Conservation (phyloP, 2,329 filamentous ascomycete genomes). For the Xylaria sp. region DNA sequence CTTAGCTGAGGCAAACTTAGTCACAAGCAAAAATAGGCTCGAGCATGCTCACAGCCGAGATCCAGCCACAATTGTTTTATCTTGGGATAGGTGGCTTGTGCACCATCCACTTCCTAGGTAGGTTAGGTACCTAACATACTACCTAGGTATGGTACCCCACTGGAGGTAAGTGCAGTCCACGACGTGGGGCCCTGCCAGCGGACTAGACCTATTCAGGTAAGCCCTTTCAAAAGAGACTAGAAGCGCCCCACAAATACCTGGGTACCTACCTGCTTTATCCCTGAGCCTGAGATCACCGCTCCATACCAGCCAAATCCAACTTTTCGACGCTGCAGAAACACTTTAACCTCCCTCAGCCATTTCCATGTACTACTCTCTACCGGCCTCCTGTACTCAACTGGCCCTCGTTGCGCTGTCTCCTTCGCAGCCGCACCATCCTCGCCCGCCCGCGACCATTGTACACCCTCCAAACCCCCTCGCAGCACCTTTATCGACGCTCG, state of each 20-base stretch:
- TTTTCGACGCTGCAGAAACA: slow-evolving; percentile 44
- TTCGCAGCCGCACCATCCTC: slow-evolving; percentile 32
- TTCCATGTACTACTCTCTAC: slow-evolving; percentile 36
- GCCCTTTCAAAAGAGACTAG: not conserved
- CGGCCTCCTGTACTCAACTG: slow-evolving; percentile 34
- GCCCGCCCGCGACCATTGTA: slow-evolving; percentile 41
- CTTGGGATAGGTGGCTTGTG: slow-evolving; percentile 25
- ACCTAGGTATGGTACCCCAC: too few relatives aligned
- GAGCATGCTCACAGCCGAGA: slow-evolving; percentile 15
- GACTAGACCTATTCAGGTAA: slow-evolving; percentile 2
- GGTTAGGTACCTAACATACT: too few relatives aligned
- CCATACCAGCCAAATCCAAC: slow-evolving; percentile 47
- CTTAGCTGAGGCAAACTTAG: not conserved
- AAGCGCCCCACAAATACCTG: slow-evolving; percentile 15
- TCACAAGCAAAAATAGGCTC: not conserved
- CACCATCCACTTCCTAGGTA: not conserved
- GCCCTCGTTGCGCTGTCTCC: slow-evolving; percentile 33
- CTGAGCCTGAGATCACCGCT: slow-evolving; percentile 42
- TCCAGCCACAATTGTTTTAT: slow-evolving; percentile 28
- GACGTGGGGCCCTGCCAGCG: not conserved
- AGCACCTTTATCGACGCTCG: slow-evolving; percentile 34
- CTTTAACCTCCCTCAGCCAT: slow-evolving; percentile 45
- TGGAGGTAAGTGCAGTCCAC: too few relatives aligned
- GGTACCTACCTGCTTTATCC: slow-evolving; percentile 36
- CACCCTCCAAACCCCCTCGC: slow-evolving; percentile 23